Conservation (phyloP, 2,329 filamentous ascomycete species). For the Cladosporium sp. region DNA sequence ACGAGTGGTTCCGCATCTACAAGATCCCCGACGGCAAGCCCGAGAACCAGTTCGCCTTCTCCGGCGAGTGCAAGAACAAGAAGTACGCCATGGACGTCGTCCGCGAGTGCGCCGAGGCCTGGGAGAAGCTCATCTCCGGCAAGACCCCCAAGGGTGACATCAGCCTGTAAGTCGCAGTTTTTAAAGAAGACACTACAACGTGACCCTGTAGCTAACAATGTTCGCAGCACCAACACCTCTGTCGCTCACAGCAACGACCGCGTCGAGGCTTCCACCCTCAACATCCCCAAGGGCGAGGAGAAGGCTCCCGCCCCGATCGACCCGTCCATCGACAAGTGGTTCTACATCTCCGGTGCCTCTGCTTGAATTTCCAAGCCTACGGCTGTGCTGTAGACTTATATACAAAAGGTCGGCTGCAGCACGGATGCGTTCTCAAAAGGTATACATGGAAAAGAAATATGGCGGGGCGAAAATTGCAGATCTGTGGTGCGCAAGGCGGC, state of each 20-base stretch:
- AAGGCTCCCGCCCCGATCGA: conserved; percentile 83
- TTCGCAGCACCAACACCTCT: conserved; percentile 69
- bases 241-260: conserved; percentile 68
- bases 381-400: conserved; percentile 2
- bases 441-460: background rate
- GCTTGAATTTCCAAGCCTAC: conserved; percentile 28
- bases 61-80: conserved; percentile 99
- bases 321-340: conserved; percentile 98
- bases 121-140: conserved; percentile 92
- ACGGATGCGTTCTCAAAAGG: conserved; percentile 1
- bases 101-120: conserved; percentile 91
- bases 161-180: conserved; percentile 62
- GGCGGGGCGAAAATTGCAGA: background rate
- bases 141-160: conserved; percentile 73
- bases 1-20: conserved; percentile 99
- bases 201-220: conserved; percentile 14
- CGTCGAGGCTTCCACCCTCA: conserved; percentile 62
- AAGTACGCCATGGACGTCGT: conserved; percentile 96
- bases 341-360: conserved; percentile 96
- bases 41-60: conserved; percentile 99
- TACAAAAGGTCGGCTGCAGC: background rate
- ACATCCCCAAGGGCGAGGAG: conserved; percentile 74
- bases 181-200: background rate
- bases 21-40: conserved; percentile 99
- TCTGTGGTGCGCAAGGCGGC: background rate